These are phyloP conservation scores for Verticillium dahliae DNA, from an alignment of 2,329 filamentous ascomycete genomes.

Conservation along the genomic window DNA sequence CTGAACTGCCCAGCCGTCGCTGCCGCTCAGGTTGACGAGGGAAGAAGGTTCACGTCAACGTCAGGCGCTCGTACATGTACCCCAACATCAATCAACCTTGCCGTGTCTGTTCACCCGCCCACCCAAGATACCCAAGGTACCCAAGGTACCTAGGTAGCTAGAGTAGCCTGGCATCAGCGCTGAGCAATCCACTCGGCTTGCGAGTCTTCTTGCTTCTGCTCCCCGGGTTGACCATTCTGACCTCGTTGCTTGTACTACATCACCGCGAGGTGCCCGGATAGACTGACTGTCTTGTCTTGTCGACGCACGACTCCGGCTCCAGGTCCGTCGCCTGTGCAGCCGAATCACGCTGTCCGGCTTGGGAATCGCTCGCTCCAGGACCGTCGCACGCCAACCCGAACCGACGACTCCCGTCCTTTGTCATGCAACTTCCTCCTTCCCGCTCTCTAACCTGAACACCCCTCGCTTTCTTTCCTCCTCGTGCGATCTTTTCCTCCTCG, in stretches of 20 bases:
- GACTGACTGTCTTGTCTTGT: background rate
- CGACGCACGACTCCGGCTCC: background rate
- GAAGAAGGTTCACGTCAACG: background rate
- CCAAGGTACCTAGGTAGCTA: background rate
- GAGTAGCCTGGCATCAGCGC: background rate
- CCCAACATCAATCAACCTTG: background rate
- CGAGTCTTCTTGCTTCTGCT: background rate
- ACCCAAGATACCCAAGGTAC: background rate
- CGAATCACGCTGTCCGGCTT: background rate
- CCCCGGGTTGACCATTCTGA: background rate
- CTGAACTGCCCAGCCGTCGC: background rate
- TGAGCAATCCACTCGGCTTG: background rate
- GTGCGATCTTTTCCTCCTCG: background rate
- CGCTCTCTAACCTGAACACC: background rate
- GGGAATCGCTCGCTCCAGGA: background rate
- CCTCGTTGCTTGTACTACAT: background rate
- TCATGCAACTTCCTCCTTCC: background rate
- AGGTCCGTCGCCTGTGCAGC: background rate
- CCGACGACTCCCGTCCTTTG: background rate
- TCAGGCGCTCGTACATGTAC: background rate
- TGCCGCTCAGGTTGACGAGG: background rate
- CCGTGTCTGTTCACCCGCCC: background rate
- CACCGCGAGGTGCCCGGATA: background rate
- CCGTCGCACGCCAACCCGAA: background rate
- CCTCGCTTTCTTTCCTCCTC: background rate